phyloP scores from a whole-genome alignment of 441 rosid species.

The Theobroma grandiflorum region DNA sequence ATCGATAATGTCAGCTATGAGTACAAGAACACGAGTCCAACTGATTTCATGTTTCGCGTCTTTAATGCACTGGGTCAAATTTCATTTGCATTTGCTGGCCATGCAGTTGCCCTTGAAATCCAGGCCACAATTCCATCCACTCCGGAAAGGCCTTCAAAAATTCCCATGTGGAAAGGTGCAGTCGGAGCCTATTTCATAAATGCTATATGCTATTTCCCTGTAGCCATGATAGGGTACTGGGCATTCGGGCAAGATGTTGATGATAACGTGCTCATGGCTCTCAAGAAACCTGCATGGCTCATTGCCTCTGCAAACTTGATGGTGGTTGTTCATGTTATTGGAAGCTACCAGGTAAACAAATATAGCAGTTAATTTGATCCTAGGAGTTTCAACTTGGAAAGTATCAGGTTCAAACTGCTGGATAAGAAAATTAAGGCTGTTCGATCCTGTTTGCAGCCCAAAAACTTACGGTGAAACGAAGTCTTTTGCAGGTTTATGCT shows the following conservation, averaged over 20 bases:
- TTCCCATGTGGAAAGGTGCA: conserved; percentile 95
- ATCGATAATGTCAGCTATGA: conserved; percentile 67
- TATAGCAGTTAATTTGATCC: neutral
- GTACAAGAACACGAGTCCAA: conserved; percentile 57
- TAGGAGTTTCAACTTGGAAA: no score
- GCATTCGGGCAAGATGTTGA: conserved; percentile 88
- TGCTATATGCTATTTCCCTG: conserved; percentile 92
- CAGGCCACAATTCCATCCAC: conserved; percentile 97
- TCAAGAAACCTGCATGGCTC: conserved; percentile 81
- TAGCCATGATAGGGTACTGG: conserved; percentile 90
- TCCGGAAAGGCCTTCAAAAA: conserved; percentile 77
- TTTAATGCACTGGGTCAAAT: conserved; percentile 88
- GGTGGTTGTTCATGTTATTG: conserved; percentile 94
- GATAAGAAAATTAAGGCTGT: neutral
- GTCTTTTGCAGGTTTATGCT: conserved; percentile 66
- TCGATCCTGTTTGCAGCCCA: neutral
- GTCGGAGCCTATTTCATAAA: conserved; percentile 81
- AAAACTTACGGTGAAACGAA: neutral
- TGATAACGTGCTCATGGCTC: conserved; percentile 74
- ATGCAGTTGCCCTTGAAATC: conserved; percentile 90
- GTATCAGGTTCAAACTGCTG: neutral
- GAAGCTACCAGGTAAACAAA: conserved; percentile 78
- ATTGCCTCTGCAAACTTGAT: conserved; percentile 91
- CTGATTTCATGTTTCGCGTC: conserved; percentile 69
- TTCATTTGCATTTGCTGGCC: conserved; percentile 93